Base-by-base conservation (phyloP, 2,329 filamentous ascomycete genomes). In the Xylariomycetidae sp. region DNA sequence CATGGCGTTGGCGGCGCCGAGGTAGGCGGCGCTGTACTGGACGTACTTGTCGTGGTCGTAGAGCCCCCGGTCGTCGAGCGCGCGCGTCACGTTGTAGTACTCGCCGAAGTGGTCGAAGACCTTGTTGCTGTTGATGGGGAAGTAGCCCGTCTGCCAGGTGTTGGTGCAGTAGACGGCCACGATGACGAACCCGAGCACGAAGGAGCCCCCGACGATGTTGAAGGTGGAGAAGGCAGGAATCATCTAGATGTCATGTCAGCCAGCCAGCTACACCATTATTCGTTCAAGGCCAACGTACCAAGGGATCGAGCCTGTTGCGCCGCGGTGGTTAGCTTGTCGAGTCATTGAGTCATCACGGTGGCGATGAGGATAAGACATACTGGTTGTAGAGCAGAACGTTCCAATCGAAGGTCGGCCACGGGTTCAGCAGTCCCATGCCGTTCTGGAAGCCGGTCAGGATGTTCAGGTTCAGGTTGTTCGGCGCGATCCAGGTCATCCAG, bases 91-190 rank as follows among this genome's bases (percentile, higher is more conserved):
- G 40, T 82, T 70, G 59, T 85, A 84, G 8, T 61, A 43, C 2
- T 59, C 51, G 16, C 77, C 80, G 1, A 67, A 79, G 49, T 83
- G 84, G 59, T 84, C 80, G 50, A 74, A 83, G 2, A 72, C 76
- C 39, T 73, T 68, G 11, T 71, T 70, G 35, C 72, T 75, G 41
- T 77, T 69, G 16, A 84, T 69, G 2, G 79, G 77, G 34, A 85
- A 61, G 51, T 80, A 80, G 37, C 75, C 70, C 20, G 76, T 53
- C 45, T 69, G 75, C 70, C 72, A 76, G 22, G 58, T 62, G 31
- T 72, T 72, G n/a, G 60, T 66, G 46, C 74, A 80, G 51, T 79
- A 74, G 19, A 80, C 58, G 18, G 71, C 72, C 40, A 74, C 71
- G 28, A 80, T 82, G 18, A 78, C 53, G 39, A 70, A 48, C 37